Evolutionary conservation across 495 filamentous ascomycete species (phyloP).

Genomic region (Lasiosphaeria miniovina): DNA sequence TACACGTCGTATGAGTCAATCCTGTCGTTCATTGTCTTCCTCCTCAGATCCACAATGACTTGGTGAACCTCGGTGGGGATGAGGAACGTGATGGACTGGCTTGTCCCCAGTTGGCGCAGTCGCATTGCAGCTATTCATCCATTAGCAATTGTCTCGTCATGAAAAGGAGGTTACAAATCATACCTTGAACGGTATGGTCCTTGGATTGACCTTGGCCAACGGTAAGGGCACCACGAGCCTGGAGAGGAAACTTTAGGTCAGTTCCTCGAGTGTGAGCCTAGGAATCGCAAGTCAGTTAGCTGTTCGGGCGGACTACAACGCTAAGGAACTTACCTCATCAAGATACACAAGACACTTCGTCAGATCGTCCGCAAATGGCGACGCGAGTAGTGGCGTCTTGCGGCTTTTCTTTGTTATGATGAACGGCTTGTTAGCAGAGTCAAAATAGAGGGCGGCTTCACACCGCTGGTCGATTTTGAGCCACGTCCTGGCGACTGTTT

Average conservation of each 20-base stretch:
- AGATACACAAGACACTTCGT: conserved; percentile 43
- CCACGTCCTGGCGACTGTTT: conserved; percentile 44
- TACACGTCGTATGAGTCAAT: conserved; percentile 52
- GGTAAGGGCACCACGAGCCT: conserved; percentile 44
- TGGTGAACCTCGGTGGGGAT: conserved; percentile 44
- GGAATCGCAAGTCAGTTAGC: background rate
- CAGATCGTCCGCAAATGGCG: conserved; percentile 42
- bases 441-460: conserved; percentile 34
- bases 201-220: conserved; percentile 46
- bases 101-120: conserved; percentile 37
- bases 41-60: conserved; percentile 39
- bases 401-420: conserved; percentile 28
- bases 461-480: conserved; percentile 33
- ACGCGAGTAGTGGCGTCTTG: conserved; percentile 32
- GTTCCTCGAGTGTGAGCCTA: conserved; percentile 47
- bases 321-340: conserved; percentile 26
- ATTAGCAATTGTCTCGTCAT: background rate
- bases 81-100: conserved; percentile 38
- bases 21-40: conserved; percentile 16
- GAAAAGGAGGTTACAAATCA: conserved; percentile 16
- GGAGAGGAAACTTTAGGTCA: conserved; percentile 42
- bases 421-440: conserved; percentile 37
- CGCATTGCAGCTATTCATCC: conserved; percentile 43
- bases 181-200: conserved; percentile 47
- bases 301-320: background rate